Conservation (phyloP, 176 grass and related monocot genomes). For the Rhynchospora pubera region DNA sequence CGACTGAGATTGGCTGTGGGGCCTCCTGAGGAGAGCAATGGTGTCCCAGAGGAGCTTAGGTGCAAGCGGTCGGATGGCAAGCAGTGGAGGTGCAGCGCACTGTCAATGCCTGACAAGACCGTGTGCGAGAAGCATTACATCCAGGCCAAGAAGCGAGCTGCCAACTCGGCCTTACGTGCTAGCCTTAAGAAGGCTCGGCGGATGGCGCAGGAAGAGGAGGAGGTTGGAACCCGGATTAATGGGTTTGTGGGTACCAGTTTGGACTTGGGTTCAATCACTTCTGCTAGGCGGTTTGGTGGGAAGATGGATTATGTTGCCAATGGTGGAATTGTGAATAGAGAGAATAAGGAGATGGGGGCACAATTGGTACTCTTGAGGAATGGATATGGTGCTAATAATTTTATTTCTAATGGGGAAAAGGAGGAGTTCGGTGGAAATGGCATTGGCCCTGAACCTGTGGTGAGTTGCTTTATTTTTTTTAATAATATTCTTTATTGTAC, state of each 20-base stretch:
- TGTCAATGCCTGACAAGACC: constrained; percentile 92
- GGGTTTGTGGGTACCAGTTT: background rate
- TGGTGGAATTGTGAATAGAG: background rate
- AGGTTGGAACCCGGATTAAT: background rate
- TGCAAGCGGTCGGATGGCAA: constrained; percentile 99
- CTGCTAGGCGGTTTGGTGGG: background rate
- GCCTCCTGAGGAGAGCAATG: constrained; percentile 32
- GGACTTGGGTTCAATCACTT: background rate
- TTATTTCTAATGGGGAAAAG: background rate
- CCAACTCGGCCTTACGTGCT: constrained; percentile 75
- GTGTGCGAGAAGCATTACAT: constrained; percentile 98
- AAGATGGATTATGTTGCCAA: background rate
- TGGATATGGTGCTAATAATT: background rate
- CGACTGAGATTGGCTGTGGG: background rate
- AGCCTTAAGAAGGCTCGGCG: constrained; percentile 46
- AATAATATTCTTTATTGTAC: background rate
- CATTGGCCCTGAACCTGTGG: background rate
- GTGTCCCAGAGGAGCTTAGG: constrained; percentile 67
- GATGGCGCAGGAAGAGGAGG: constrained; percentile 25
- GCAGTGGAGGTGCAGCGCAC: constrained; percentile 95
- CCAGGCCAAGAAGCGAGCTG: constrained; percentile 93
- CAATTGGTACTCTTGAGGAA: background rate
- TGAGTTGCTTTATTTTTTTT: background rate
- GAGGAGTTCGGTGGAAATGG: background rate
- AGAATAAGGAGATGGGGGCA: background rate